phyloP scores from a whole-genome alignment of 1,284 basidiomycete genomes.

The Cryptococcus wingfieldii region DNA sequence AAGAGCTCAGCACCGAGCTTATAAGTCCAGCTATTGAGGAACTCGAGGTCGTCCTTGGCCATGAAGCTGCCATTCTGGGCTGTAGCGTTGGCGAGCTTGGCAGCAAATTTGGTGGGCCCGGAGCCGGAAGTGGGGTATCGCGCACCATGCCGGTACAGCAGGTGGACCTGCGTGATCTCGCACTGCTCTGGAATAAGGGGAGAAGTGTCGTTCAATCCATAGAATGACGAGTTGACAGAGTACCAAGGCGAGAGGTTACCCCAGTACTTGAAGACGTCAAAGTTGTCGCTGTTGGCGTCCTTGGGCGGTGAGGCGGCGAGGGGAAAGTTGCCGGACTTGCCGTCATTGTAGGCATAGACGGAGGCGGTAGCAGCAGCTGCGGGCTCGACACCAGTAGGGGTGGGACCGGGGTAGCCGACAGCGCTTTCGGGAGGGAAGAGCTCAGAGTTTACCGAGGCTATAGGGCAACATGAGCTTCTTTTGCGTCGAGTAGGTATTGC shows the following conservation, averaged over 20 bases:
- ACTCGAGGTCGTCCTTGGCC: constrained; percentile 45
- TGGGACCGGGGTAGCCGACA: constrained; percentile 55
- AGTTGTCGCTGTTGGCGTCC: constrained; percentile 17
- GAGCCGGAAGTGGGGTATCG: constrained; percentile 45
- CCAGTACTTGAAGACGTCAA: constrained; percentile 69
- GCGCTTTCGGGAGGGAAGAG: constrained; percentile 51
- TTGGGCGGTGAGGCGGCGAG: constrained; percentile 40
- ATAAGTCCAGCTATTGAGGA: constrained; percentile 52
- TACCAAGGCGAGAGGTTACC: constrained; percentile 83
- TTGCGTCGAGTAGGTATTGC: background rate
- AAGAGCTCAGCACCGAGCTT: constrained; percentile 50
- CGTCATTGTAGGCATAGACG: constrained; percentile 47
- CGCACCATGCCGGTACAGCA: constrained; percentile 59
- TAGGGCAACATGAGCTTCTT: background rate
- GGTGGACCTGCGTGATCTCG: constrained; percentile 64
- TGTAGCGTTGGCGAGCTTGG: constrained; percentile 32
- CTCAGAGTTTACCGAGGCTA: constrained; percentile 26
- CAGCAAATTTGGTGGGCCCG: constrained; percentile 31
- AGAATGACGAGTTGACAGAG: constrained; percentile 62
- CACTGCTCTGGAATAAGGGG: constrained; percentile 65
- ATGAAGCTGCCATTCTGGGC: constrained; percentile 21
- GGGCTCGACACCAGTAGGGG: constrained; percentile 55
- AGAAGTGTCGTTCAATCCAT: constrained; percentile 65
- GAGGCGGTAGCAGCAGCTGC: constrained; percentile 54
- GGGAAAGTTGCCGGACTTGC: constrained; percentile 49